Evolutionary conservation across 208 protist species (phyloP).

Genomic region (Leishmania guyanensis): DNA sequence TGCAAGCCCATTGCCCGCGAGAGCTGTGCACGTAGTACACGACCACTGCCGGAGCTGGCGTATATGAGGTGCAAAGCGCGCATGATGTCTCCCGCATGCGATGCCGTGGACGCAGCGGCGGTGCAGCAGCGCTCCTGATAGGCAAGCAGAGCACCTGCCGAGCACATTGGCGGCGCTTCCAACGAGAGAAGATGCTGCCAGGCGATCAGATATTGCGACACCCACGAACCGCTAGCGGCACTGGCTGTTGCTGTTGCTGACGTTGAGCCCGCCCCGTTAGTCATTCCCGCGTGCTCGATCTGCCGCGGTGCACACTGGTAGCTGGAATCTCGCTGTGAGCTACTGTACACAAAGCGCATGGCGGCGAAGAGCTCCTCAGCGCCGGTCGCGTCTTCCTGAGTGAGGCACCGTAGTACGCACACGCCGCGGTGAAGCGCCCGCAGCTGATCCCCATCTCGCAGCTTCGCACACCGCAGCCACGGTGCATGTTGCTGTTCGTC

Average conservation of each 20-base stretch:
- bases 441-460: conserved; percentile 4
- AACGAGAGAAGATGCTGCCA: conserved; percentile 28
- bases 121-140: conserved; percentile 18
- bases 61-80: conserved; percentile 29
- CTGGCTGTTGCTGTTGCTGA: not conserved
- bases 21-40: conserved; percentile 26
- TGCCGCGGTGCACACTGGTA: not conserved
- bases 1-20: conserved; percentile 5
- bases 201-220: not conserved
- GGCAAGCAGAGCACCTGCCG: not conserved
- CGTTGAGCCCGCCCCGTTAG: not conserved
- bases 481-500: not conserved
- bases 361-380: conserved; percentile 30
- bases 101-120: not conserved
- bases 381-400: conserved; percentile 7
- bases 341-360: conserved; percentile 19
- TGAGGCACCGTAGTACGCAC: conserved; percentile 30
- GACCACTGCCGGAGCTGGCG: conserved; percentile 23
- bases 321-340: not conserved
- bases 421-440: conserved; percentile 20
- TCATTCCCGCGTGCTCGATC: not conserved
- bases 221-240: not conserved
- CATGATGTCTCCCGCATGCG: conserved; percentile 9
- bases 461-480: conserved; percentile 11
- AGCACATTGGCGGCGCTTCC: conserved; percentile 23